Evolutionary conservation across 768 basidiomycete genomes (phyloP), one percentile per base, ranked within the genome.

Genomic region (Suillus decipiens): DNA sequence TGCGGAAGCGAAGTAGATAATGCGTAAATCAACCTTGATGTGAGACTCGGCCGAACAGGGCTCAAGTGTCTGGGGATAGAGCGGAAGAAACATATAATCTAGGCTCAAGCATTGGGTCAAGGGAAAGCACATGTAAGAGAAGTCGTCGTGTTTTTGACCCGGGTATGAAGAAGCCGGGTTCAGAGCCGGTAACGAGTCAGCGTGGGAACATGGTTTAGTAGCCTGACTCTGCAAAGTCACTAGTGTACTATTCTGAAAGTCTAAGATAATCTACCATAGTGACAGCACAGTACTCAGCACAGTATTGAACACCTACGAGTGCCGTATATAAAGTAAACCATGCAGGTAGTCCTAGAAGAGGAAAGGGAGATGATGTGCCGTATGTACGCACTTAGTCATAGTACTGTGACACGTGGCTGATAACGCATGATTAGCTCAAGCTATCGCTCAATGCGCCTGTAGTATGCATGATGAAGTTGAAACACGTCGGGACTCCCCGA

Each of bases 111-210:
- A 22, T 39, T 59, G 36, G 33, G 54, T 36, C 55, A n/a, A 36
- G 22, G 51, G 24, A 17, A 28, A 41, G 37, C 56, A 57, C 37
- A 57, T 57, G 56, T 24, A 22, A 41, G 24, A 57, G 56, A 57
- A 10, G 37, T 17, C n/a, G 34, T 28, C 33, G 33, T 50, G n/a
- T 39, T 61, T 55, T 33, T 55, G 10, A 33, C 39, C 45, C 31
- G 50, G 8, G 33, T 14, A 10, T 61, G 19, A 17, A 41, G 50
- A 59, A 22, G 59, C 61, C 58, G 66, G 28, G 28, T 28, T 28
- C 28, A 28, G 31, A 43, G 63, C 68, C 69, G 63, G 55, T 36
- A 60, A 39, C 50, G 48, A 59, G 63, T 43, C 17, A 2, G 3
- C 10, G 36, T 37, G 55, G 55, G 56, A 57, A 57, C 9, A 33